Conservation (phyloP, 1,284 basidiomycete genomes). For the Cystobasidium pallidum region DNA sequence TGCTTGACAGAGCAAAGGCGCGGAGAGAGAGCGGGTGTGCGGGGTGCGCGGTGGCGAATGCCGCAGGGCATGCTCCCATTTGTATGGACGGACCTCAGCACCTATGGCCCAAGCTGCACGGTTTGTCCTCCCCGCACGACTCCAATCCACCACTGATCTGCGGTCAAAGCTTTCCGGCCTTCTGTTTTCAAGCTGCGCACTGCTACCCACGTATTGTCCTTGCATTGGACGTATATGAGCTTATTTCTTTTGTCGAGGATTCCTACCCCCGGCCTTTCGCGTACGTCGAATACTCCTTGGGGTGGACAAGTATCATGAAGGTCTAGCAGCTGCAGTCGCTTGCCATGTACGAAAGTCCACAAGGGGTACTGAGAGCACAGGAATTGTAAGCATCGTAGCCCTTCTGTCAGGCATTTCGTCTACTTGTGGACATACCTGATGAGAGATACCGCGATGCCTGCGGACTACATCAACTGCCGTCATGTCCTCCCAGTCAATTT, state of each 20-base stretch:
- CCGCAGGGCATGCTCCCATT: background rate
- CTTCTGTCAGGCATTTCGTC: background rate
- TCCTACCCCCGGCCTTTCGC: background rate
- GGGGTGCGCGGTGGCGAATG: background rate
- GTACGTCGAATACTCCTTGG: background rate
- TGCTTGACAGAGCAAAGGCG: background rate
- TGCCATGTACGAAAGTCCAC: conserved; percentile 52
- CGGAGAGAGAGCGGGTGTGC: background rate
- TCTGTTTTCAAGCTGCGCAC: conserved; percentile 33
- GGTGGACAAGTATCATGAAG: background rate
- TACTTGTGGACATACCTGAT: conserved; percentile 66
- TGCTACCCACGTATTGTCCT: conserved; percentile 14
- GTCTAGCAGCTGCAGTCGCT: conserved; percentile 28
- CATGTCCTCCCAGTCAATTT: conserved; percentile 65
- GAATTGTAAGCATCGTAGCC: background rate
- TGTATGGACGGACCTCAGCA: background rate
- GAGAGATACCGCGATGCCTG: conserved; percentile 70
- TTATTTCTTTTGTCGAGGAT: conserved; percentile 11
- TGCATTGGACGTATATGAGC: conserved; percentile 8
- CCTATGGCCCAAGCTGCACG: conserved; percentile 20
- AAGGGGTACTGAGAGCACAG: conserved; percentile 52
- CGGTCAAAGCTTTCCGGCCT: conserved; percentile 32
- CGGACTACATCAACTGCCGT: conserved; percentile 65
- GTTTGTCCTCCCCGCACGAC: background rate
- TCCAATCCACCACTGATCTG: conserved; percentile 37